Evolutionary conservation across 1,139 yeast species (phyloP).

Genomic region (Arxiozyma bovina): DNA sequence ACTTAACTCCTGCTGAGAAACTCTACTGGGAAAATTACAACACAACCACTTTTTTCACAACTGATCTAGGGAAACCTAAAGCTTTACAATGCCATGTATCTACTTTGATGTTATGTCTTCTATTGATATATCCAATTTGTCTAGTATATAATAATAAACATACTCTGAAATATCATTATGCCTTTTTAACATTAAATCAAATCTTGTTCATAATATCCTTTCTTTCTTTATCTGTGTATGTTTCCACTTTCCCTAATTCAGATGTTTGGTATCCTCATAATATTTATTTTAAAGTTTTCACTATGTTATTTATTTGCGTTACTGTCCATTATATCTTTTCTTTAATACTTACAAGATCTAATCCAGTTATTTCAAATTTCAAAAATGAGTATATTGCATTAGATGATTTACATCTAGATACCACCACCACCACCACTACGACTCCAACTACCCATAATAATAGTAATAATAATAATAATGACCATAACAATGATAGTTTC

Average conservation of each 20-base stretch:
- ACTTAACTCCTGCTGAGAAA: conserved; percentile 62
- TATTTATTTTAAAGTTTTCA: conserved; percentile 59
- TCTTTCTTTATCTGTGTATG: conserved; percentile 51
- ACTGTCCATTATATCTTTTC: conserved; percentile 50
- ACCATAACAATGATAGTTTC: background rate
- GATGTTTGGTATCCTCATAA: conserved; percentile 61
- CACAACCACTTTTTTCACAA: conserved; percentile 67
- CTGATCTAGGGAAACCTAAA: conserved; percentile 40
- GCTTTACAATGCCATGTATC: conserved; percentile 51
- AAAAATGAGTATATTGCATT: conserved; percentile 23
- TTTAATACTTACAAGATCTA: conserved; percentile 27
- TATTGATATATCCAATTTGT: conserved; percentile 60
- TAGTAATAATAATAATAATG: background rate
- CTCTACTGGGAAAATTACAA: conserved; percentile 72
- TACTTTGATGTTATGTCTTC: conserved; percentile 39
- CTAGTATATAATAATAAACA: conserved; percentile 55
- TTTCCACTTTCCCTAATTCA: conserved; percentile 43
- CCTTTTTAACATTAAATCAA: conserved; percentile 46
- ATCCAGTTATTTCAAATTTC: conserved; percentile 34
- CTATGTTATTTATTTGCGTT: conserved; percentile 47
- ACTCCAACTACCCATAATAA: background rate
- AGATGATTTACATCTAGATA: conserved; percentile 12
- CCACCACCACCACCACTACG: background rate
- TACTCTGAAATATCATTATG: conserved; percentile 46
- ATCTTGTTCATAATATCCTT: conserved; percentile 43